Conservation (phyloP, 495 filamentous ascomycete species). For the Aspergillus mulundensis region DNA sequence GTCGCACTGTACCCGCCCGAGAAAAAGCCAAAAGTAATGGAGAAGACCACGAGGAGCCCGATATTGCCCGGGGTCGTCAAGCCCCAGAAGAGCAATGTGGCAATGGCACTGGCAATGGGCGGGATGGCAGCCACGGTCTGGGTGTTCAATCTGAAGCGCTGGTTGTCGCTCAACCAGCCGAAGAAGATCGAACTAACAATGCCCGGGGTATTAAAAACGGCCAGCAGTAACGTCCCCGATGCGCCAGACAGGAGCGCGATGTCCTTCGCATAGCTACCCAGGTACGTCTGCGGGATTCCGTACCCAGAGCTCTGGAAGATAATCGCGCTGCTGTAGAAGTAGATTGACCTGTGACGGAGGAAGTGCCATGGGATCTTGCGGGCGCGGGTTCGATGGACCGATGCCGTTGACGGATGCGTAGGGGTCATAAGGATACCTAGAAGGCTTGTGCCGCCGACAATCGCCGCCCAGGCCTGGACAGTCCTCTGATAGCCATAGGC, state of each 20-base stretch:
- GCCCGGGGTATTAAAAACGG: conserved; percentile 54
- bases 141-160: conserved; percentile 13
- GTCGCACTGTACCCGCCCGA: conserved; percentile 59
- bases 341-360: conserved; percentile 39
- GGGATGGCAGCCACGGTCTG: conserved; percentile 57
- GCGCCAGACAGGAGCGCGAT: conserved; percentile 42
- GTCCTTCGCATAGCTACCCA: conserved; percentile 55
- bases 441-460: conserved; percentile 19
- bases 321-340: conserved; percentile 49
- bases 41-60: conserved; percentile 59
- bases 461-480: conserved; percentile 49
- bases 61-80: conserved; percentile 43
- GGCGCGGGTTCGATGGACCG: conserved; percentile 40
- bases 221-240: conserved; percentile 47
- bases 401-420: conserved; percentile 54
- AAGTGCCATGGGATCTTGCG: conserved; percentile 20
- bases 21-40: conserved; percentile 65
- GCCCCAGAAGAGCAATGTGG: conserved; percentile 67
- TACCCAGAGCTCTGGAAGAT: conserved; percentile 61
- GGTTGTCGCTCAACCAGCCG: conserved; percentile 57
- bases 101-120: conserved; percentile 52
- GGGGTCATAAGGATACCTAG: conserved; percentile 39
- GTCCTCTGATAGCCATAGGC: conserved; percentile 54
- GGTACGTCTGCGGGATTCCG: conserved; percentile 63
- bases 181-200: conserved; percentile 56